Percentiles rank a stretch among this genome's conserved stretches.
phyloP scores from a whole-genome alignment of 2,329 filamentous ascomycete species.

The Incumbomyces delicatus region DNA sequence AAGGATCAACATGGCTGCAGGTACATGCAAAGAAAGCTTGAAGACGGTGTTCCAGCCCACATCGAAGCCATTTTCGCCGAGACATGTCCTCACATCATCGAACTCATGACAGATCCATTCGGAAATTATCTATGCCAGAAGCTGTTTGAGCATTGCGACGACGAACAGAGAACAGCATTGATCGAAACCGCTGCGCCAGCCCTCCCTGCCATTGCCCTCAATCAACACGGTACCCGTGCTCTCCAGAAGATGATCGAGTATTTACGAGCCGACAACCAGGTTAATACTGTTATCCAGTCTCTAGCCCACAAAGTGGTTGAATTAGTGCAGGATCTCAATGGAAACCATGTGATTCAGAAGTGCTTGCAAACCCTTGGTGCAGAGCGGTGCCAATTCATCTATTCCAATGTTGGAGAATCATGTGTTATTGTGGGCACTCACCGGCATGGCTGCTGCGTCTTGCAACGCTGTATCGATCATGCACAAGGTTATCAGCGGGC shows the following conservation, averaged over 20 bases:
- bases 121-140: constrained; percentile 99
- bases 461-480: constrained; percentile 97
- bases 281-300: constrained; percentile 72
- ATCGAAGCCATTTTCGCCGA: constrained; percentile 91
- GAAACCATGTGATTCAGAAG: constrained; percentile 98
- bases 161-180: constrained; percentile 85
- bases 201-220: constrained; percentile 86
- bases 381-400: constrained; percentile 87
- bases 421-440: constrained; percentile 91
- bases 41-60: constrained; percentile 74
- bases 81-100: constrained; percentile 85
- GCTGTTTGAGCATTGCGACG: constrained; percentile 86
- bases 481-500: constrained; percentile 82
- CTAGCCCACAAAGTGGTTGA: constrained; percentile 78
- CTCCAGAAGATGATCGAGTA: constrained; percentile 99
- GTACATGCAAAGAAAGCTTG: constrained; percentile 92
- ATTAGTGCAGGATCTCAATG: constrained; percentile 93
- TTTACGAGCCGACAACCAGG: constrained; percentile 72
- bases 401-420: constrained; percentile 78
- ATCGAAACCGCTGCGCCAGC: constrained; percentile 82
- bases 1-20: constrained; percentile 98
- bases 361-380: constrained; percentile 88
- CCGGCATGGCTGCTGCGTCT: constrained; percentile 92
- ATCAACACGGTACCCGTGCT: constrained; percentile 93
- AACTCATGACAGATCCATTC: constrained; percentile 98